Evolutionary conservation across 306 rosid species (phyloP).

Genomic region (Medicago lupulina): DNA sequence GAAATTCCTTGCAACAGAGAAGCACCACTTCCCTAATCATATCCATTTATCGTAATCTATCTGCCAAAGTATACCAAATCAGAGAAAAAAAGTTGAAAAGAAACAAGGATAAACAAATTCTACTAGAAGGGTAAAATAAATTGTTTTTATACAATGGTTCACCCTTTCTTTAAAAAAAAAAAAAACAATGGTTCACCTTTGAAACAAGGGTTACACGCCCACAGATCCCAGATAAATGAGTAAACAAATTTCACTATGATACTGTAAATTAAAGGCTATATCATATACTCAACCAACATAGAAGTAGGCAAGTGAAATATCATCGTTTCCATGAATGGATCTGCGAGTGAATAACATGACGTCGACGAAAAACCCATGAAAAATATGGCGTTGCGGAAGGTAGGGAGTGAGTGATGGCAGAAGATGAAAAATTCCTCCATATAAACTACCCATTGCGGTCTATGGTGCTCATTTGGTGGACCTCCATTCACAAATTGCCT

Average conservation of each 20-base stretch:
- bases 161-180: no score
- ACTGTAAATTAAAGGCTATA: no score
- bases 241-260: no score
- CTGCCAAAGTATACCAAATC: neutral
- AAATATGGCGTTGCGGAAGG: neutral
- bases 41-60: neutral
- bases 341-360: neutral
- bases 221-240: no score
- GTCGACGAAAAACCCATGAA: neutral
- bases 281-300: no score
- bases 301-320: no score
- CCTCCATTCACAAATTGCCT: neutral
- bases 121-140: conserved; percentile 12
- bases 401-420: neutral
- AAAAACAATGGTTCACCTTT: no score
- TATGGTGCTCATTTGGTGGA: neutral
- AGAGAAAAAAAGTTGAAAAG: conserved; percentile 13
- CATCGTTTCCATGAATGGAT: neutral
- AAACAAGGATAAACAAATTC: neutral
- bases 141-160: no score
- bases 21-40: neutral
- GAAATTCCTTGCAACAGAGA: neutral
- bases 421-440: neutral
- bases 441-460: neutral
- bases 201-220: no score